These are phyloP conservation scores for Tylopilus plumbeoviolaceoides DNA, from an alignment of 768 basidiomycete species.

Conservation along the genomic window DNA sequence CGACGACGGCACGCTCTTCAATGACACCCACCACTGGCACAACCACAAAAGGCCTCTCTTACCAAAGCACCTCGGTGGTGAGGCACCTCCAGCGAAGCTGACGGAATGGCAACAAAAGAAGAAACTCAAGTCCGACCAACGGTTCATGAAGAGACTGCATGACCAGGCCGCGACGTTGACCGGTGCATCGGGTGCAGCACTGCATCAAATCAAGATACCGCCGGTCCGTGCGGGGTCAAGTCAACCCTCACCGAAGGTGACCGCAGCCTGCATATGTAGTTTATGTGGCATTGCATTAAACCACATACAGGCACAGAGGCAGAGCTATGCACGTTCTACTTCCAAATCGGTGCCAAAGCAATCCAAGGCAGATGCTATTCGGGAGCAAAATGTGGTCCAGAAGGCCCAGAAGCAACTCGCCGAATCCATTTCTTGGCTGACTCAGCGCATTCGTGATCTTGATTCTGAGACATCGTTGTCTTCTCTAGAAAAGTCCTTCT, in stretches of 20 bases:
- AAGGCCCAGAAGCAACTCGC: constrained; percentile 40
- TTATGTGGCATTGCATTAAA: not conserved
- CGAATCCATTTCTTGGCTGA: constrained; percentile 50
- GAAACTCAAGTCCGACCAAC: constrained; percentile 44
- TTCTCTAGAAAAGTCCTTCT: constrained; percentile 31
- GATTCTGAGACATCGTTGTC: constrained; percentile 16
- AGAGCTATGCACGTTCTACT: constrained; percentile 8
- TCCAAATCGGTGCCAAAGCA: constrained; percentile 28
- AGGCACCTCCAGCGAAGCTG: constrained; percentile 24
- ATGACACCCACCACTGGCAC: constrained; percentile 62
- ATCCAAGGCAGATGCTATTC: constrained; percentile 39
- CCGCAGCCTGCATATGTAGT: not conserved
- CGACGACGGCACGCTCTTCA: constrained; percentile 41
- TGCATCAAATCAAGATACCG: constrained; percentile 54
- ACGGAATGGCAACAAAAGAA: constrained; percentile 36
- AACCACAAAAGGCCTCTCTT: constrained; percentile 44
- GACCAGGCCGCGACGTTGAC: constrained; percentile 59
- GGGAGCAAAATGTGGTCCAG: constrained; percentile 41
- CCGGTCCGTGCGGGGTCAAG: constrained; percentile 29
- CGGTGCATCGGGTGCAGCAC: constrained; percentile 51
- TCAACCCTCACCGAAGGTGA: constrained; percentile 13
- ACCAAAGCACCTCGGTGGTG: constrained; percentile 52
- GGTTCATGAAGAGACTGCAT: constrained; percentile 54
- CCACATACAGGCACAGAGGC: constrained; percentile 12
- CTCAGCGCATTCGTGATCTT: constrained; percentile 40